Conservation (phyloP, 1,139 yeast species). For the Saccharomyces hybrid region DNA sequence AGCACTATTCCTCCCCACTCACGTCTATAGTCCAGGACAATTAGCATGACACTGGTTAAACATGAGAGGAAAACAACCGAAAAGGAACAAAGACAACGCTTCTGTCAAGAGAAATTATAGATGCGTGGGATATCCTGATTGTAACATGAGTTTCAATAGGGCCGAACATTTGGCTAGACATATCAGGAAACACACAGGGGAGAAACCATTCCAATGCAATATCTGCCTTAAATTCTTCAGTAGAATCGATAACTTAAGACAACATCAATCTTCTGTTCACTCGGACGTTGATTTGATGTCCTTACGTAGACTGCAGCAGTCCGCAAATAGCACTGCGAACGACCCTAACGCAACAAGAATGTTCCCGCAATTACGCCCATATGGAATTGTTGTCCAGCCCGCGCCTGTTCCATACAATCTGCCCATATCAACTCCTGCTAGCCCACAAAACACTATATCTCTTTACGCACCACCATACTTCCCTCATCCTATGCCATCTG, state of each 20-base stretch:
- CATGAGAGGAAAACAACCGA: constrained; percentile 1
- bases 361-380: background rate
- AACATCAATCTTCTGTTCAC: constrained; percentile 89
- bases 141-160: constrained; percentile 81
- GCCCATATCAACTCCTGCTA: background rate
- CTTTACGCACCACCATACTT: background rate
- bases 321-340: background rate
- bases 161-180: constrained; percentile 90
- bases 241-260: constrained; percentile 79
- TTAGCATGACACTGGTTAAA: background rate
- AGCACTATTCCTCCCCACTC: background rate
- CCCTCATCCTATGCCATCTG: background rate
- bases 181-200: constrained; percentile 90
- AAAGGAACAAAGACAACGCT: background rate
- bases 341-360: background rate
- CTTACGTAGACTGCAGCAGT: background rate
- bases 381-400: background rate
- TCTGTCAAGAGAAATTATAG: constrained; percentile 40
- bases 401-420: background rate
- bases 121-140: constrained; percentile 81
- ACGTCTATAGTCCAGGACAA: background rate
- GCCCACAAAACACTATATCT: background rate
- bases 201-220: constrained; percentile 85
- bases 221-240: constrained; percentile 74
- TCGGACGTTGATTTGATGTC: constrained; percentile 32